These are phyloP conservation scores for Manihot esculenta DNA, from an alignment of 441 rosid genomes.

Conservation along the genomic window DNA sequence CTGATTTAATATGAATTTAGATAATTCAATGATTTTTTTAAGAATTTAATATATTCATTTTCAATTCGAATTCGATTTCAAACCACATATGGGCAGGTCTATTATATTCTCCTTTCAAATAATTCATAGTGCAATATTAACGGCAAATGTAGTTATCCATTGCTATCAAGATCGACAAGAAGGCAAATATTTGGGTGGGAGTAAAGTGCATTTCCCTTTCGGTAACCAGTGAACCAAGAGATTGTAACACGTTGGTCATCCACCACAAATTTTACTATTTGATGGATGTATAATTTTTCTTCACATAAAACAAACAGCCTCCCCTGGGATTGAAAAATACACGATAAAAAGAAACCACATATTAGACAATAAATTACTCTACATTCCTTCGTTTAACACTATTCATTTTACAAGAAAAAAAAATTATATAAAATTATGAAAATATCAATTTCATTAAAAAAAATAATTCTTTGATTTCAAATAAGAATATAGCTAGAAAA, in stretches of 20 bases:
- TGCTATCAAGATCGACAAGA: neutral
- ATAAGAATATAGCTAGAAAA: too few species aligned
- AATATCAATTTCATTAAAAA: too few species aligned
- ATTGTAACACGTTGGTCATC: neutral
- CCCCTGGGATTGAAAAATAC: neutral
- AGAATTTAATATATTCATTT: too few species aligned
- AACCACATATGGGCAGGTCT: too few species aligned
- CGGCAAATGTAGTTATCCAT: neutral
- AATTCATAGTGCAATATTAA: neutral
- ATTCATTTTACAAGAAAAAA: too few species aligned
- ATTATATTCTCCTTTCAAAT: neutral
- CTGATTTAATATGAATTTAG: too few species aligned
- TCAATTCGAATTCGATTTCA: too few species aligned
- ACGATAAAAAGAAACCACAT: conserved; percentile 19
- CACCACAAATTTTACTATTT: conserved; percentile 6
- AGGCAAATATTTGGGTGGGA: neutral
- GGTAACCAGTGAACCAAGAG: neutral
- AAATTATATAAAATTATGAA: too few species aligned
- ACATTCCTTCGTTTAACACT: too few species aligned
- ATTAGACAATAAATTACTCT: conserved; percentile 5
- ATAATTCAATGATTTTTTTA: too few species aligned
- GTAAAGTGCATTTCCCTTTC: neutral
- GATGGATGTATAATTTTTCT: neutral
- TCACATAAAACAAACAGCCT: neutral
- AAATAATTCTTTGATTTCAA: too few species aligned